phyloP scores from a whole-genome alignment of 164 flowering plant species.

The Nymphaea thermarum region DNA sequence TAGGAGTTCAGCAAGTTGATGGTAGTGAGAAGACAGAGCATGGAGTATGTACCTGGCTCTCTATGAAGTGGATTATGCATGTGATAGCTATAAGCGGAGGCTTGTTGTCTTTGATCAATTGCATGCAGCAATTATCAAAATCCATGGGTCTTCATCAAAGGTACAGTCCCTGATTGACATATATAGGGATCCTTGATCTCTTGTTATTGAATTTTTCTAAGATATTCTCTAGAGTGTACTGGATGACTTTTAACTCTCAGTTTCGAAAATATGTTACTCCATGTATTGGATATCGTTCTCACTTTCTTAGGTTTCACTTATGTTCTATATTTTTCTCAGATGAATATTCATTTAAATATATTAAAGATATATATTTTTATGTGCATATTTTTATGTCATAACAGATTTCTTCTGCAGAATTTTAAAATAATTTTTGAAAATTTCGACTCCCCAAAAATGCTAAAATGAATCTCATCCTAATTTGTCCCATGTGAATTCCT shows the following conservation, averaged over 20 bases:
- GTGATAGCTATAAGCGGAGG: background rate
- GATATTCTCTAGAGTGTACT: background rate
- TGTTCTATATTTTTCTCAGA: background rate
- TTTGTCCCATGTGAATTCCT: too few relatives aligned
- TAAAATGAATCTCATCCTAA: too few relatives aligned
- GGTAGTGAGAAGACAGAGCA: background rate
- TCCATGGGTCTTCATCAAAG: background rate
- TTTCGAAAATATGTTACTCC: background rate
- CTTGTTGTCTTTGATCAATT: background rate
- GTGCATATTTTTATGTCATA: too few relatives aligned
- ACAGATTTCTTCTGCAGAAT: too few relatives aligned
- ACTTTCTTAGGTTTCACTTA: background rate
- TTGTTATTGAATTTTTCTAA: constrained; percentile 5
- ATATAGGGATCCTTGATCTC: constrained; percentile 19
- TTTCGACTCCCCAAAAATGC: too few relatives aligned
- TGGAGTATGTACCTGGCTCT: background rate
- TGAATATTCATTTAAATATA: background rate
- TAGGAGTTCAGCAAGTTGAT: background rate
- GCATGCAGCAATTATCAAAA: background rate
- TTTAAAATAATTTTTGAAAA: too few relatives aligned
- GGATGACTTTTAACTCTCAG: background rate
- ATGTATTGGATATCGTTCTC: background rate
- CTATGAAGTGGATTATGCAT: background rate
- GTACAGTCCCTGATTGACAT: background rate
- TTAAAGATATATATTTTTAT: background rate